Evolutionary conservation across 2,329 filamentous ascomycete species (phyloP), one percentile per base, ranked within the genome.

Genomic region (Epichloe scottii): DNA sequence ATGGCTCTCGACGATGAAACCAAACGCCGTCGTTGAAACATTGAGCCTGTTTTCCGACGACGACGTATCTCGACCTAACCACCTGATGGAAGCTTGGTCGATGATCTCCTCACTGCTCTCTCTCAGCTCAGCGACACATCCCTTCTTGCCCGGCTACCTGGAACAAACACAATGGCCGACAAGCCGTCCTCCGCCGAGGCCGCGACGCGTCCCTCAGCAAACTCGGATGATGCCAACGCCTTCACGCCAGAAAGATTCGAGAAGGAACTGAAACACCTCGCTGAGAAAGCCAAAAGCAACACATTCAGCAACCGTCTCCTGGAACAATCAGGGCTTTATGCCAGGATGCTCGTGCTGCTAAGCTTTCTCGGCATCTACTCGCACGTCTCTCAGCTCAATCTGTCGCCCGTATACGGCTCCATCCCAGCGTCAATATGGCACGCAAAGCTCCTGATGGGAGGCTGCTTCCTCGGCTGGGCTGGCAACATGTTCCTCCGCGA

Each of bases 381-480:
- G 45, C 81, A 82, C 55, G 78, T 85, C 52, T 91, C 87, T 1
- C 81, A 88, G 62, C 74, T 89, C 55, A 83, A 79, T 39, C 74
- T 97, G 35, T 87, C 89, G 19, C 93, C 93, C 2, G 85, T 94
- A 11, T 97, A 94, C 67, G 93, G 93, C 49, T 82, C 84, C 15
- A 87, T 95, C 38, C 87, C 91, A 1, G 75, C 89, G 1, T 77
- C 79, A 1, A 73, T 84, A 57, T 85, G 84, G 65, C 91, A 96
- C 64, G 70, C 75, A 48, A 77, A 78, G 62, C 75, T 82, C 54
- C 71, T 89, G 55, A 81, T 81, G 58, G 70, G 78, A 3, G 82
- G 80, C 30, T 80, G 82, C 54, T 83, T 89, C 55, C 66, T 82
- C 15, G 89, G 88, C 35, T 87, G 87, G 78, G 76, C 86, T 8